phyloP scores from a whole-genome alignment of 176 grass and related monocot genomes.

The Alloteropsis semialata region DNA sequence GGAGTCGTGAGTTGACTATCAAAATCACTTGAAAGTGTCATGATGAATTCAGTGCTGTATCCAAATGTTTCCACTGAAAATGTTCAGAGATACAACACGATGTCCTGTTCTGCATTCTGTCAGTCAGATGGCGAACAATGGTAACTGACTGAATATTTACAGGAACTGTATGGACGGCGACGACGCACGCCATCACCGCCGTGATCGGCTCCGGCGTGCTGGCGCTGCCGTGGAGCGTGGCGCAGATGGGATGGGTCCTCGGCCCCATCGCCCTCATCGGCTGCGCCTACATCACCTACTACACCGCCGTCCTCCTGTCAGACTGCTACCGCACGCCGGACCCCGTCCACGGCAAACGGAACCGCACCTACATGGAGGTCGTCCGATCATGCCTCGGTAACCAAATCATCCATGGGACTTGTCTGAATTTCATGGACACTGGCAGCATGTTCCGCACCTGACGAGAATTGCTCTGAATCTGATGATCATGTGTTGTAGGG shows the following conservation, averaged over 20 bases:
- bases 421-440: not conserved
- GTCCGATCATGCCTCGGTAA: conserved; percentile 87
- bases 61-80: not conserved
- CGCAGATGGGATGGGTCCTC: conserved; percentile 91
- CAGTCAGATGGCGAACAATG: not conserved
- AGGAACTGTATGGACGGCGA: conserved; percentile 94
- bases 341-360: conserved; percentile 82
- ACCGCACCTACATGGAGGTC: conserved; percentile 92
- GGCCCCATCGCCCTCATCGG: conserved; percentile 77
- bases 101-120: not conserved
- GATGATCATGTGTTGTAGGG: conserved; percentile 26
- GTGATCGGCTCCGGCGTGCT: conserved; percentile 92
- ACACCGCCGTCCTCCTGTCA: conserved; percentile 71
- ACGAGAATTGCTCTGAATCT: not conserved
- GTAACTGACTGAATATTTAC: not conserved
- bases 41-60: not conserved
- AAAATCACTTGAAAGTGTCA: not conserved
- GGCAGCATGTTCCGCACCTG: not conserved
- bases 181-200: conserved; percentile 84
- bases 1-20: not conserved
- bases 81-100: not conserved
- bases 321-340: conserved; percentile 92
- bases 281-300: conserved; percentile 89
- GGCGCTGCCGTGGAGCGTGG: conserved; percentile 94
- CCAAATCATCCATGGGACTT: not conserved